phyloP scores from a whole-genome alignment of 495 filamentous ascomycete genomes.

The Neurospora sp. region DNA sequence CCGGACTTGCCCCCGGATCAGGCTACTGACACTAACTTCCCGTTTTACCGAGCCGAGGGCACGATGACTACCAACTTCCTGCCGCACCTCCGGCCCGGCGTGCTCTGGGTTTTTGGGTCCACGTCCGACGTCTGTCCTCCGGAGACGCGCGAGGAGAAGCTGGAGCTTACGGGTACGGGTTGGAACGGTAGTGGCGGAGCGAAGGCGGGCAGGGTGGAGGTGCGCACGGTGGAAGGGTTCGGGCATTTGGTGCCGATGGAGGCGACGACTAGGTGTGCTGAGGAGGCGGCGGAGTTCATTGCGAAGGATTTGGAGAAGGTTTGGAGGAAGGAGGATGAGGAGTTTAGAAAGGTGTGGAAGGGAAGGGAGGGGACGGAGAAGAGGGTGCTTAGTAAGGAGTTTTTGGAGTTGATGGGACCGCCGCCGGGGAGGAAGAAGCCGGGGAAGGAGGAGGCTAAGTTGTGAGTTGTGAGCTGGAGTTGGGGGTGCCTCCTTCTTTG shows the following conservation, averaged over 20 bases:
- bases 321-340: constrained; percentile 54
- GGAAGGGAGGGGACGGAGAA: constrained; percentile 39
- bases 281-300: constrained; percentile 53
- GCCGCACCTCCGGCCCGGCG: constrained; percentile 61
- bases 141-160: constrained; percentile 40
- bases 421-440: not conserved
- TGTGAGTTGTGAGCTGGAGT: not conserved
- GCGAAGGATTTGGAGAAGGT: constrained; percentile 43
- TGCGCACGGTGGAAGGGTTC: constrained; percentile 51
- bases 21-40: constrained; percentile 19
- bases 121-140: constrained; percentile 52
- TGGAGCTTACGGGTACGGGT: constrained; percentile 54
- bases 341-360: constrained; percentile 45
- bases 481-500: too few species aligned
- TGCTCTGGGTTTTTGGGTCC: constrained; percentile 71
- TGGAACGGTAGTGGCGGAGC: constrained; percentile 59
- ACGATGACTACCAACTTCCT: constrained; percentile 51
- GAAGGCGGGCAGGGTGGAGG: constrained; percentile 54
- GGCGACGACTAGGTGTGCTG: constrained; percentile 52
- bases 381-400: constrained; percentile 36
- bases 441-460: not conserved
- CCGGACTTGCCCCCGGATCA: not conserved
- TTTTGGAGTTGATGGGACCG: constrained; percentile 15
- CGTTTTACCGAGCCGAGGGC: constrained; percentile 73
- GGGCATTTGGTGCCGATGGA: constrained; percentile 87